Base-by-base conservation (phyloP, 352 stramenopile genomes). In the Globisporangium spinosum region DNA sequence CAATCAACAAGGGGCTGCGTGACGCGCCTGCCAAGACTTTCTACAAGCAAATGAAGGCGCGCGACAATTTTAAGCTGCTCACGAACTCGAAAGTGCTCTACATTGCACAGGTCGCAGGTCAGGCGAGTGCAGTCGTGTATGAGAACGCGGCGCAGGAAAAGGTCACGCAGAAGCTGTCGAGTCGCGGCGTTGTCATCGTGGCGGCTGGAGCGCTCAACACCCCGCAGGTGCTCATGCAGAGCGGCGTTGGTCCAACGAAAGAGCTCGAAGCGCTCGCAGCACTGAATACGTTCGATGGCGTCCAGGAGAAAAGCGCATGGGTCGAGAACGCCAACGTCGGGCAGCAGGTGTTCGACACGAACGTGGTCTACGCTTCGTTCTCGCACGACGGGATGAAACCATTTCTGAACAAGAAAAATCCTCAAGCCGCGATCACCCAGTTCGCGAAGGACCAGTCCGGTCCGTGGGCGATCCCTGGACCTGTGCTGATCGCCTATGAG, bases 191-290 rank as follows among this genome's bases (percentile, higher is more conserved):
- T 27, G 89, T 97, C 32, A 77, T 97, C 53, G 64, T 97, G 59
- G 78, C 80, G n/a, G 82, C 82, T 2, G 89, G 89, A 9, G 82
- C 90, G 2, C 64, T 92, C 61, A 78, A 72, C 56, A 92, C 89
- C 43, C 89, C 90, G 3, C 85, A 95, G 64, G 65, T 97, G 4
- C 78, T 97, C 20, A 87, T 94, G 68, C 77, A 91, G 59, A 90
- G 75, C 51, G 89, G 85, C 20, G 82, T 97, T 34, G 90, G 89
- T 7, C 82, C 83, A 2, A 51, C 70, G 29, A 68, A 83, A 2
- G 74, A 91, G 61, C 74, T 97, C 22, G 54, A 81, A 15, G 32
- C 74, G 17, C 71, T 89, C 1, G 61, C 60, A 12, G 45, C 68
- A n/a, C 32, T 67, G 9, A 60, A 43, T 8, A 56, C 20, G 12